phyloP scores from a whole-genome alignment of 2,329 filamentous ascomycete genomes.

The Alternaria angustiovoidea region DNA sequence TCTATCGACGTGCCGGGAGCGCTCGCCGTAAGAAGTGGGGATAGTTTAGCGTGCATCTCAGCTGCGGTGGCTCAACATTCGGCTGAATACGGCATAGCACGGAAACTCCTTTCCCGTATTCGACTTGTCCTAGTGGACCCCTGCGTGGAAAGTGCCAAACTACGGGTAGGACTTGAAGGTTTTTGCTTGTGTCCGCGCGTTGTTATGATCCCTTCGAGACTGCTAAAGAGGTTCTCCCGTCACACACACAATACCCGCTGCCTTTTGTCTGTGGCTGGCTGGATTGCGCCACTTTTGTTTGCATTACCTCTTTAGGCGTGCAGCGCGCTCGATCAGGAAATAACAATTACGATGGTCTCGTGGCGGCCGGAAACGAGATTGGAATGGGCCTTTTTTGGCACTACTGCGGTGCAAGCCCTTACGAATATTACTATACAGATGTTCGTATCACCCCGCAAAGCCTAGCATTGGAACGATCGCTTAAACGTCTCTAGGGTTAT shows the following conservation, averaged over 20 bases:
- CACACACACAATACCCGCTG: not conserved
- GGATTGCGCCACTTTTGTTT: not conserved
- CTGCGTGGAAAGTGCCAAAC: not conserved
- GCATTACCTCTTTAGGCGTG: not conserved
- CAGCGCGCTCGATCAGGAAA: not conserved
- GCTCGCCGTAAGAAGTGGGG: not conserved
- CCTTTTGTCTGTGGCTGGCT: not conserved
- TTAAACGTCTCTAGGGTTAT: slow-evolving; percentile 16
- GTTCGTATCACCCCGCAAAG: slow-evolving; percentile 14
- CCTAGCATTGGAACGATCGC: not conserved
- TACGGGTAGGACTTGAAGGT: not conserved
- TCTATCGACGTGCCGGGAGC: not conserved
- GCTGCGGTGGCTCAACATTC: not conserved
- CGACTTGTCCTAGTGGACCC: not conserved
- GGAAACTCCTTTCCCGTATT: slow-evolving; percentile 2
- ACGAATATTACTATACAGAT: slow-evolving; percentile 21
- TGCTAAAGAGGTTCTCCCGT: not conserved
- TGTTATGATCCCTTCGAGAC: slow-evolving; percentile 1
- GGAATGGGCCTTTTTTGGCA: slow-evolving; percentile 27
- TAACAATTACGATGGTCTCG: not conserved
- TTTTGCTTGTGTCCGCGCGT: slow-evolving; percentile 3
- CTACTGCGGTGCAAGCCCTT: slow-evolving; percentile 22
- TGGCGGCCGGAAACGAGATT: slow-evolving; percentile 14
- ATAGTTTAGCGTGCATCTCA: not conserved
- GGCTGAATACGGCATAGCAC: not conserved